These are phyloP conservation scores for Mycena maculata DNA, from an alignment of 768 basidiomycete species.

Conservation along the genomic window DNA sequence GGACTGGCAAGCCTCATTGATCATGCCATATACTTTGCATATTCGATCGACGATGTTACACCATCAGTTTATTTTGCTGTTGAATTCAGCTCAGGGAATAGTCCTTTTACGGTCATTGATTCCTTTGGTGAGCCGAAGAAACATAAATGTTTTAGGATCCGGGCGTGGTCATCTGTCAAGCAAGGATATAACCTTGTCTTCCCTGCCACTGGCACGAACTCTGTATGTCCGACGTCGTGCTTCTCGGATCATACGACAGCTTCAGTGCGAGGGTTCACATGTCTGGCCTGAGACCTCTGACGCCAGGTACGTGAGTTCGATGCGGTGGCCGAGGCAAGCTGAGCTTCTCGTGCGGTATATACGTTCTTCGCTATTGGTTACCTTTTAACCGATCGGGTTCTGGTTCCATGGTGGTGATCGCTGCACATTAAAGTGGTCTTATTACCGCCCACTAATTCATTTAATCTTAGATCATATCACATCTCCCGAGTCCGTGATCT, in stretches of 20 bases:
- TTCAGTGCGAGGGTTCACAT: slow-evolving; percentile 27
- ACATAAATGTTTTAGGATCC: slow-evolving; percentile 21
- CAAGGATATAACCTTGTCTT: slow-evolving; percentile 34
- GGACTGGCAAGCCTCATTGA: neutral
- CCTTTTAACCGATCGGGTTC: slow-evolving; percentile 32
- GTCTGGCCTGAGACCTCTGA: slow-evolving; percentile 31
- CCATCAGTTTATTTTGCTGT: slow-evolving; percentile 1
- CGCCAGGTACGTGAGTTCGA: slow-evolving; percentile 22
- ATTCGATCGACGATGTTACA: slow-evolving; percentile 2
- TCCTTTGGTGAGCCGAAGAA: slow-evolving; percentile 21
- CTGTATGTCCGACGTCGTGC: slow-evolving; percentile 34
- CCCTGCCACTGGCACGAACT: slow-evolving; percentile 28
- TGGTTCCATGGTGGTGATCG: slow-evolving; percentile 26
- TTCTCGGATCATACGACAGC: slow-evolving; percentile 32
- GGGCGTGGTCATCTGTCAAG: slow-evolving; percentile 31
- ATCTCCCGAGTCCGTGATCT: slow-evolving; percentile 22
- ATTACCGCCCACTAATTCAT: slow-evolving; percentile 24
- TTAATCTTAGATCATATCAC: slow-evolving; percentile 25
- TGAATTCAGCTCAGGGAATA: neutral
- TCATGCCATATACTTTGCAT: neutral
- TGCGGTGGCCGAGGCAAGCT: slow-evolving; percentile 22
- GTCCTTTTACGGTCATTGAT: neutral
- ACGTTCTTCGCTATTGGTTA: slow-evolving; percentile 29
- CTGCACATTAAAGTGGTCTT: slow-evolving; percentile 19
- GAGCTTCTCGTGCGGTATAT: slow-evolving; percentile 32